Evolutionary conservation across 129 eudicot genomes (phyloP).

Genomic region (Rutidosis leptorrhynchoides): DNA sequence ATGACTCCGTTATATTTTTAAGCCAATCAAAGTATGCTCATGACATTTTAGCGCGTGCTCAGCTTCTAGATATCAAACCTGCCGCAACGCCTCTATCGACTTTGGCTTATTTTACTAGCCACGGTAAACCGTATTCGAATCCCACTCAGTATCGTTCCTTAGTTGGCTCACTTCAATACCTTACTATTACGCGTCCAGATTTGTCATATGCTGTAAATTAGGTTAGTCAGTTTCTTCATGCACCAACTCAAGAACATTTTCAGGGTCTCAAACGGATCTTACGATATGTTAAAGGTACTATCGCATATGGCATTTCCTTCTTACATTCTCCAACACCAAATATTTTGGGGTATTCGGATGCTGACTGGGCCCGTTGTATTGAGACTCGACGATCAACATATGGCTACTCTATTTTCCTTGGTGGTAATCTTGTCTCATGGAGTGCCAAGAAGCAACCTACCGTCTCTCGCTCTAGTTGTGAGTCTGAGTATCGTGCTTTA

Average conservation of each 20-base stretch:
- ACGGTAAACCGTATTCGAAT: neutral
- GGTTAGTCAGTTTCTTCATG: neutral
- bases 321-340: neutral
- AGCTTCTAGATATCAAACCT: neutral
- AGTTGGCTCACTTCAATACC: neutral
- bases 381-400: neutral
- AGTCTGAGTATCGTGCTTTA: too few relatives aligned
- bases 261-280: neutral
- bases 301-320: neutral
- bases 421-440: too few relatives aligned
- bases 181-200: neutral
- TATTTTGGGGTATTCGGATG: neutral
- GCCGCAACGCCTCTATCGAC: neutral
- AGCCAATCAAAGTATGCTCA: neutral
- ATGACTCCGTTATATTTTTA: neutral
- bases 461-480: too few relatives aligned
- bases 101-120: neutral
- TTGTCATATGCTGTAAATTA: neutral
- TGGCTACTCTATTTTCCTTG: too few relatives aligned
- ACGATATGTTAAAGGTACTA: too few relatives aligned
- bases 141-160: conserved; percentile 2
- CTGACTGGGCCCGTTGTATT: neutral
- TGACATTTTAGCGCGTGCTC: neutral
- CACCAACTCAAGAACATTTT: neutral
- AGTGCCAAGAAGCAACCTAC: too few relatives aligned